Conservation (phyloP, 768 basidiomycete genomes). For the Cubamyces sp. region DNA sequence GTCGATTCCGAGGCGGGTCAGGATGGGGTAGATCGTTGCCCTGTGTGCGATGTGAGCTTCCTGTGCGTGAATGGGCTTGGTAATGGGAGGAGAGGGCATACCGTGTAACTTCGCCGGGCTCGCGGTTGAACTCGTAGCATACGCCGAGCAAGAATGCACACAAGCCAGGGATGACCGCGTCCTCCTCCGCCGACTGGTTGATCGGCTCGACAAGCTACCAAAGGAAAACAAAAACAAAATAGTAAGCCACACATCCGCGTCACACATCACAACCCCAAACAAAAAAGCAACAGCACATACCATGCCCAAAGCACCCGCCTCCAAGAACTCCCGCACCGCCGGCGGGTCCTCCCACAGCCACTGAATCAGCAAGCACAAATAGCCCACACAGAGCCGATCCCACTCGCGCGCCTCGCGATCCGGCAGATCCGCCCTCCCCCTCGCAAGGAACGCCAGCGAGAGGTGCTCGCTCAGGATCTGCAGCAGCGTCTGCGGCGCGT, state of each 20-base stretch:
- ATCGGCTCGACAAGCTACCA: slow-evolving; percentile 90
- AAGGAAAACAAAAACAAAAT: too few relatives aligned
- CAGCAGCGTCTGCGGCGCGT: slow-evolving; percentile 75
- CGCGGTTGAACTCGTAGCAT: slow-evolving; percentile 95
- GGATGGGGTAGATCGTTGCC: slow-evolving; percentile 84
- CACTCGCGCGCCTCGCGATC: slow-evolving; percentile 82
- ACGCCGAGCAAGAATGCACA: slow-evolving; percentile 91
- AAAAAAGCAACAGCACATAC: slow-evolving; percentile 54
- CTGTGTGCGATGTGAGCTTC: slow-evolving; percentile 42
- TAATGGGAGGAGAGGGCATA: slow-evolving; percentile 37
- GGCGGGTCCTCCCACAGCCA: slow-evolving; percentile 98
- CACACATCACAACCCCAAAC: neutral
- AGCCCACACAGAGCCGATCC: slow-evolving; percentile 87
- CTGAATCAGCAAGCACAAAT: slow-evolving; percentile 80
- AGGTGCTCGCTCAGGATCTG: slow-evolving; percentile 90
- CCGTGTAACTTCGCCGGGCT: slow-evolving; percentile 96
- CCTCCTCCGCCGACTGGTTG: slow-evolving; percentile 85
- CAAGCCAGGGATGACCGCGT: slow-evolving; percentile 85
- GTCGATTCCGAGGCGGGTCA: slow-evolving; percentile 89
- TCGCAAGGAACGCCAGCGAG: slow-evolving; percentile 81
- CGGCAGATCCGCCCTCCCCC: slow-evolving; percentile 66
- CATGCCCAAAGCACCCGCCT: slow-evolving; percentile 87
- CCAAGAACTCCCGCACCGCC: slow-evolving; percentile 86
- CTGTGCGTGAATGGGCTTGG: neutral
- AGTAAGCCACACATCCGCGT: neutral